Conservation (phyloP, 106 monocot genomes). For the Platanthera guangdongensis region DNA sequence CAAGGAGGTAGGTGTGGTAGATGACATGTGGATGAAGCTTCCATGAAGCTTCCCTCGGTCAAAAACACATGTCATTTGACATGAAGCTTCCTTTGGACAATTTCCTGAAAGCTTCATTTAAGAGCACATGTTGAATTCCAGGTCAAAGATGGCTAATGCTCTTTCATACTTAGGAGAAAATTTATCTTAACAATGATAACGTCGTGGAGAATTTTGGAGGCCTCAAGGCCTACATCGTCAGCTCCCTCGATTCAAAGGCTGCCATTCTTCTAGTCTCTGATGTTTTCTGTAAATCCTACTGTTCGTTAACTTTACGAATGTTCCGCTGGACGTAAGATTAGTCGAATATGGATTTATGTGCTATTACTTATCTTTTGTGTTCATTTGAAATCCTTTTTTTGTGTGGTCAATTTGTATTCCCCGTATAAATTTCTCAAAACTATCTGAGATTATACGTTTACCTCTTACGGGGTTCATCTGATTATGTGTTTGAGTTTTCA, state of each 20-base stretch:
- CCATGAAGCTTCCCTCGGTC: no score
- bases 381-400: not conserved
- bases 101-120: no score
- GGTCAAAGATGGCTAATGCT: no score
- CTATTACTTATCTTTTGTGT: not conserved
- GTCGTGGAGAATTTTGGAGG: constrained; percentile 48
- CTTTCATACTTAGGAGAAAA: no score
- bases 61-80: no score
- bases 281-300: constrained; percentile 27
- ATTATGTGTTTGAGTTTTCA: no score
- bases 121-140: no score
- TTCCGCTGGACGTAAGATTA: not conserved
- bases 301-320: not conserved
- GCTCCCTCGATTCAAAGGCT: constrained; percentile 33
- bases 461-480: no score
- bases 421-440: not conserved
- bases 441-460: not conserved
- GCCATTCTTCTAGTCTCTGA: constrained; percentile 47
- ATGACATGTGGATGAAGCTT: no score
- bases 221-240: constrained; percentile 44
- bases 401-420: not conserved
- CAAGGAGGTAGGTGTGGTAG: no score
- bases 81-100: no score
- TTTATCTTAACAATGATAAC: no score
- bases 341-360: not conserved